Base-by-base conservation (phyloP, 2,329 filamentous ascomycete genomes). In the Ophiostoma montium region DNA sequence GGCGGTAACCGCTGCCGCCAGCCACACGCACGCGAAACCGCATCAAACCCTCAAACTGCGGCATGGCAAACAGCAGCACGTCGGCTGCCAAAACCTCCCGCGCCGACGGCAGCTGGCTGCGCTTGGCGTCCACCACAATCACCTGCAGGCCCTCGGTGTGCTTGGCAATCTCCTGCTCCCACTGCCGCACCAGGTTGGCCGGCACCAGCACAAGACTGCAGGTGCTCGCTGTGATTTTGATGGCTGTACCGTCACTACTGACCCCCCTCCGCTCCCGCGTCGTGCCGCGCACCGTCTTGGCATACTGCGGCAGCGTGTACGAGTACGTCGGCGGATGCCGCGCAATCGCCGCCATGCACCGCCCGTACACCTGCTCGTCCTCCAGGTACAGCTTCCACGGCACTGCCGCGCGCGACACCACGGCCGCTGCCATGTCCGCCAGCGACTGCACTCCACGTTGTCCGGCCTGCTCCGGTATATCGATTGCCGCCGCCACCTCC, bases 141-240 rank as follows among this genome's bases (percentile, higher is more conserved):
- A 87, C 71, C 10, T 72, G 75, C 0, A 95, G 66, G 23, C 75
- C 74, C 3, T 65, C 67, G 0, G 87, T 83, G 59, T 95, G 90
- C 58, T 87, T 88, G 3, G 69, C 62, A 11, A 95, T 87, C 59
- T 95, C 87, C 11, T 78, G 72, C 48, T 76, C 69, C 90, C 90
- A 95, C 61, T 96, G 90, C 48, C 81, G 74, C 3, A 94, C 69
- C 21, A 95, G 69, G 59, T 95, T 95, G 13, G 80, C 72, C 0
- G 90, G 90, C 0, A 89, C 86, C 30, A 95, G 75, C 16, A 95
- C 70, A 3, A 96, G 67, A 0, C 83, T 94, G 0, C 76, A 75
- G 27, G 76, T 71, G 52, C 80, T 85, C 8, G 92, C 67, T 23
- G 70, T 75, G 3, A 94, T 66, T 52, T 12, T 15, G 68, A 13